phyloP scores from a whole-genome alignment of 108 stramenopile species.

The Pseudonitzschia delicatissima region DNA sequence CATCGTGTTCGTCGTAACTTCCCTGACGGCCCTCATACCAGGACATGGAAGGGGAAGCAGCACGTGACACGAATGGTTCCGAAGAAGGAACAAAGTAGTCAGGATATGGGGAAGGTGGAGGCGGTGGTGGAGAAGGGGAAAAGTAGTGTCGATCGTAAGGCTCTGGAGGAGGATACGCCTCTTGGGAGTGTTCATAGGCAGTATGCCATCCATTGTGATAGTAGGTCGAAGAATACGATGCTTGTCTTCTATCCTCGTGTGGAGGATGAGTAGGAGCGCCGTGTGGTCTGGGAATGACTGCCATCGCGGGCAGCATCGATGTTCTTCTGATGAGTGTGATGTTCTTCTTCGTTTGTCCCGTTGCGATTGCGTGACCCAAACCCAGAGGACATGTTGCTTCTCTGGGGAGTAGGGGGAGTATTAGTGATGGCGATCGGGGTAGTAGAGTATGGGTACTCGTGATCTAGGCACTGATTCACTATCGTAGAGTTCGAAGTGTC shows the following conservation, averaged over 20 bases:
- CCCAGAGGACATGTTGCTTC: background rate
- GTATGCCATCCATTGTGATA: background rate
- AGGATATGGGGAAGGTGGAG: background rate
- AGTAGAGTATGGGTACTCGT: background rate
- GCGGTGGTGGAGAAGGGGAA: slow-evolving; percentile 3
- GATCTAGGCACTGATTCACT: background rate
- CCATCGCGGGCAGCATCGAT: background rate
- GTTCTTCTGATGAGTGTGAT: background rate
- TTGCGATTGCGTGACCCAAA: background rate
- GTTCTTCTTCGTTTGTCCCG: background rate
- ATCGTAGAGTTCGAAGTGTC: background rate
- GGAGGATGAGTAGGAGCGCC: background rate
- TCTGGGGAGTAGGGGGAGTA: background rate
- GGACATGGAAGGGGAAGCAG: background rate
- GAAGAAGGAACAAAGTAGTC: background rate
- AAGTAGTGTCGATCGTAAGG: slow-evolving; percentile 1
- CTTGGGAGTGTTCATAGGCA: background rate
- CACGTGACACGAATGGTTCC: background rate
- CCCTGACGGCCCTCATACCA: background rate
- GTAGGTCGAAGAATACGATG: background rate
- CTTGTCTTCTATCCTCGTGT: background rate
- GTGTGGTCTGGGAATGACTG: background rate
- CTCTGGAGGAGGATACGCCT: background rate
- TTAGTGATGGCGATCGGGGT: background rate
- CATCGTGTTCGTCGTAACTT: background rate